Evolutionary conservation across 345 rosid species (phyloP).

Genomic region (Excoecaria agallocha): DNA sequence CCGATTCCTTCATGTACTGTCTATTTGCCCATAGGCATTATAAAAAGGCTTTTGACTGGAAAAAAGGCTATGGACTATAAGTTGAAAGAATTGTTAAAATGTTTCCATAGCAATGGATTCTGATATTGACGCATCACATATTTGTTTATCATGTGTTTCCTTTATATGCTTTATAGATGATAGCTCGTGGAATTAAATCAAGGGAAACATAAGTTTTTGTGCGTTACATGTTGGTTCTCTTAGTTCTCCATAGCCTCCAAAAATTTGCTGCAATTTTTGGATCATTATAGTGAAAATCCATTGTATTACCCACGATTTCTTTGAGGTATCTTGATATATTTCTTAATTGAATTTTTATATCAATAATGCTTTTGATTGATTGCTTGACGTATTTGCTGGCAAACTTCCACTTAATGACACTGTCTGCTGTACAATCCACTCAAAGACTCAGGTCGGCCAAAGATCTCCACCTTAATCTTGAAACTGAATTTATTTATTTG

Average conservation of each 20-base stretch:
- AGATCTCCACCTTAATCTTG: not conserved
- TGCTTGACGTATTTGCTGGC: not conserved
- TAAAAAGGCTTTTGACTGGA: not conserved
- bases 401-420: not conserved
- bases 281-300: too few species aligned
- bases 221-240: too few species aligned
- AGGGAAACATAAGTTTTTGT: too few species aligned
- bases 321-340: not conserved
- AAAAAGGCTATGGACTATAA: not conserved
- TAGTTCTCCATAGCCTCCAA: too few species aligned
- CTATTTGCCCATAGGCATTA: not conserved
- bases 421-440: not conserved
- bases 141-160: not conserved
- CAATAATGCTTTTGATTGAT: not conserved
- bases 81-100: not conserved
- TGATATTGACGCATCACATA: not conserved
- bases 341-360: constrained; percentile 2
- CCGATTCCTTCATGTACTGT: not conserved
- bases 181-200: too few species aligned
- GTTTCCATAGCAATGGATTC: not conserved
- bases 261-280: too few species aligned
- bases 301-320: not conserved
- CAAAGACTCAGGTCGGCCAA: too few species aligned
- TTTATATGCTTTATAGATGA: not conserved
- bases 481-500: not conserved